Evolutionary conservation across 1,284 basidiomycete genomes (phyloP), one percentile per base, ranked within the genome.

Genomic region (Wolfiporia cocos): DNA sequence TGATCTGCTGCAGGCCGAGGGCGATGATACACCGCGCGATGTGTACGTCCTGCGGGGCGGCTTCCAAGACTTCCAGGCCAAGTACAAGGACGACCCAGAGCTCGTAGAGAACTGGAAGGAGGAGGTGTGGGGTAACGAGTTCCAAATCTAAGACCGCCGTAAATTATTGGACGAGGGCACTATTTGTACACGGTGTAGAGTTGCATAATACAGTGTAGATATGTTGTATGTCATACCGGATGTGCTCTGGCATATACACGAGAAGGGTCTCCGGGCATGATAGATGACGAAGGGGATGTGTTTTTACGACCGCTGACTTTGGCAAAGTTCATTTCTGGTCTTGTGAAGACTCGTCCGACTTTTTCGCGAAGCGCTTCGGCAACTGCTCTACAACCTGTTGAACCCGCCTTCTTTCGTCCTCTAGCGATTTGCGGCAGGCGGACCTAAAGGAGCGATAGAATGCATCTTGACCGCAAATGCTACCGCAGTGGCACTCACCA

Each of bases 101-200:
- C 71, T 90, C 12, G 76, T 90, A 11, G 86, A 88, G 59, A 81
- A 83, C 41, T 90, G 80, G 78, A 75, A 80, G 42, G 69, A 74
- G 48, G 70, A 76, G 15, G 64, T 76, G 10, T 83, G 81, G 81
- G 69, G 54, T 10, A n/a, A n/a, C 5, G 48, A 51, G 35, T 51
- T 40, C 23, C 34, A 37, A 21, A 39, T 43, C 20, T 50, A 42
- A 43, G 21, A 26, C n/a, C n/a, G n/a, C n/a, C n/a, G n/a, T n/a
- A n/a, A n/a, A 10, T 9, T 7, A 17, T 6, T 10, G 31, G 15
- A 17, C 15, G 7, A 33, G 7, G 31, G 12, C 15, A 33, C 6
- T 10, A 33, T 33, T 6, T 7, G 26, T 33, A 9, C 31, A 33
- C 31, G 31, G 7, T 33, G 18, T 17, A 9, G 18, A 14, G 26